phyloP scores from a whole-genome alignment of 2,329 filamentous ascomycete species.

The Trichophyton mentagrophytes region DNA sequence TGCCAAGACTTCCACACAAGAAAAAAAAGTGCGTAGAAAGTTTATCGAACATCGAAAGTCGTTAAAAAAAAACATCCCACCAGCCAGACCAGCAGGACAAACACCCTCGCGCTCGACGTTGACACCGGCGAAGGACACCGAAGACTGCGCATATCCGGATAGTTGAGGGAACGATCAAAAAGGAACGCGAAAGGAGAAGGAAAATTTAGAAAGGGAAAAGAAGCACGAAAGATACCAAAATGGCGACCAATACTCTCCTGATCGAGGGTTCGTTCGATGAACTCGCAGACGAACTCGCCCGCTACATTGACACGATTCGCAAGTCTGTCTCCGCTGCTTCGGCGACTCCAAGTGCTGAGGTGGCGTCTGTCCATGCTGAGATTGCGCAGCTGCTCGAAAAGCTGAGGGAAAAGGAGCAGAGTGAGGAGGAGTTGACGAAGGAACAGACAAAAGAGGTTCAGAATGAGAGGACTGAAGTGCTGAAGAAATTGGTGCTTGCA shows the following conservation, averaged over 20 bases:
- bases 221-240: constrained; percentile 18
- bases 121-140: too few relatives aligned
- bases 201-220: not conserved
- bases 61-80: not conserved
- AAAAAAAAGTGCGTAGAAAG: not conserved
- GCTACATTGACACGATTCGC: constrained; percentile 76
- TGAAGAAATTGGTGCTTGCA: constrained; percentile 78
- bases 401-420: constrained; percentile 42
- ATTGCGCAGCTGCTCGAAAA: constrained; percentile 55
- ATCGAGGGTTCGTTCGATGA: constrained; percentile 92
- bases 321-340: constrained; percentile 33
- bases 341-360: constrained; percentile 25
- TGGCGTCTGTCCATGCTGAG: constrained; percentile 44
- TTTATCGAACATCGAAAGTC: not conserved
- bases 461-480: constrained; percentile 63
- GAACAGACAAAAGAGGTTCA: constrained; percentile 18
- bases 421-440: constrained; percentile 39
- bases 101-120: too few relatives aligned
- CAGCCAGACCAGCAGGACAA: not conserved
- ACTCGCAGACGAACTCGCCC: constrained; percentile 84
- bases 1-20: constrained; percentile 2
- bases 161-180: not conserved
- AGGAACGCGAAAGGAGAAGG: not conserved
- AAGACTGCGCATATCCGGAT: not conserved
- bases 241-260: constrained; percentile 51